Evolutionary conservation across 2,329 filamentous ascomycete species (phyloP).

Genomic region (Penicillium sp.): DNA sequence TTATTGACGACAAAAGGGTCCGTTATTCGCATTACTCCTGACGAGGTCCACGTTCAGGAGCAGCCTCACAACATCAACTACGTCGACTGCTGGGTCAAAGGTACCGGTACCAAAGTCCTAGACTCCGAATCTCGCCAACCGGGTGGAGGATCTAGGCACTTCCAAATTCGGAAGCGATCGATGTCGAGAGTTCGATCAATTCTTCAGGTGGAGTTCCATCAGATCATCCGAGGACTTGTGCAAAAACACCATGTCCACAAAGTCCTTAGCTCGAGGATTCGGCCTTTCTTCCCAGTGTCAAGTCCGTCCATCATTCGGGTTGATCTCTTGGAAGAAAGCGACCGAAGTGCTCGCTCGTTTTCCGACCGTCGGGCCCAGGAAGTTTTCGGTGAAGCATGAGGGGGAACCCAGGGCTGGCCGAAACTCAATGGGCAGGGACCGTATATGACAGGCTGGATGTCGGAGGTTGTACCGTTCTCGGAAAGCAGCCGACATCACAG

Average conservation of each 20-base stretch:
- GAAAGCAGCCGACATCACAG: background rate
- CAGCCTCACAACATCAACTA: slow-evolving; percentile 4
- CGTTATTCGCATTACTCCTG: slow-evolving; percentile 21
- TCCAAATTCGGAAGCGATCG: slow-evolving; percentile 13
- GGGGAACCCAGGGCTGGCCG: background rate
- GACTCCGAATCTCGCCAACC: slow-evolving; percentile 5
- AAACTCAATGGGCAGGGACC: background rate
- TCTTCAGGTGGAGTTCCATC: slow-evolving; percentile 14
- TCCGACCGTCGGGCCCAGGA: background rate
- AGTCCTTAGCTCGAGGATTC: slow-evolving; percentile 4
- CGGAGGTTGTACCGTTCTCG: background rate
- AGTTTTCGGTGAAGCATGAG: background rate
- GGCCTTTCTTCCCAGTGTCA: background rate
- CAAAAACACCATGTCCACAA: slow-evolving; percentile 14
- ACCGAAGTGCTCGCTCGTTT: background rate
- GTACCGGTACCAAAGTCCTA: slow-evolving; percentile 8
- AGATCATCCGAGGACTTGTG: slow-evolving; percentile 13
- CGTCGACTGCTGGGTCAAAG: slow-evolving; percentile 19
- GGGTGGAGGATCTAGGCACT: background rate
- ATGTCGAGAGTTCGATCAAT: slow-evolving; percentile 15
- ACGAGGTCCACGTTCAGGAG: slow-evolving; percentile 22
- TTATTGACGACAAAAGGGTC: slow-evolving; percentile 12
- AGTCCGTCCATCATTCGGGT: background rate
- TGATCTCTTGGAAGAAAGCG: slow-evolving; percentile 2
- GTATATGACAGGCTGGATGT: background rate